Percentiles rank a stretch among this genome's conserved stretches.
phyloP scores from a whole-genome alignment of 768 basidiomycete species.

The Royoungia palumana region DNA sequence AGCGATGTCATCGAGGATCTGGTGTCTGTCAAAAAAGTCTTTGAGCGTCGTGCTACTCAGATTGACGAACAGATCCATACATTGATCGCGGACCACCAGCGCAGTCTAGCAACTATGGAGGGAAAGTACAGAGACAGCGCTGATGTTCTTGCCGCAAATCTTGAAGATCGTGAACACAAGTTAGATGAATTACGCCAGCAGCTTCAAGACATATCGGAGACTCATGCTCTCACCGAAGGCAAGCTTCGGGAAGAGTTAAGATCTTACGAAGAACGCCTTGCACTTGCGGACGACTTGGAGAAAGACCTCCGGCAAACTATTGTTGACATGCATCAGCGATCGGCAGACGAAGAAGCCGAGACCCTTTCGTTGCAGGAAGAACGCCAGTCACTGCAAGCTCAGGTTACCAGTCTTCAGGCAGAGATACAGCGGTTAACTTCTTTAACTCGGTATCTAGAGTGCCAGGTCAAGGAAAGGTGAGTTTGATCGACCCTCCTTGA shows the following conservation, averaged over 20 bases:
- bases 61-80: conserved; percentile 18
- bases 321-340: conserved; percentile 33
- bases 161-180: conserved; percentile 38
- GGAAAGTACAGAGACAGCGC: conserved; percentile 32
- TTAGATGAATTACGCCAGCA: conserved; percentile 32
- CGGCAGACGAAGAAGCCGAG: conserved; percentile 40
- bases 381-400: conserved; percentile 48
- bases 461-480: conserved; percentile 60
- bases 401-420: conserved; percentile 58
- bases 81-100: conserved; percentile 28
- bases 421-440: conserved; percentile 65
- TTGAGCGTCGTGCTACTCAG: conserved; percentile 30
- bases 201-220: conserved; percentile 38
- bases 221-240: conserved; percentile 33
- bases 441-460: conserved; percentile 58
- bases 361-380: conserved; percentile 45
- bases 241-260: conserved; percentile 22
- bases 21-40: conserved; percentile 23
- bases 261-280: conserved; percentile 24
- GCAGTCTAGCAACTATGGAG: conserved; percentile 26
- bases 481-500: conserved; percentile 12
- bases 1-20: conserved; percentile 25
- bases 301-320: conserved; percentile 38
- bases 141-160: conserved; percentile 36
- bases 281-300: conserved; percentile 33